Conservation (phyloP, 345 rosid species). For the Lumnitzera racemosa region DNA sequence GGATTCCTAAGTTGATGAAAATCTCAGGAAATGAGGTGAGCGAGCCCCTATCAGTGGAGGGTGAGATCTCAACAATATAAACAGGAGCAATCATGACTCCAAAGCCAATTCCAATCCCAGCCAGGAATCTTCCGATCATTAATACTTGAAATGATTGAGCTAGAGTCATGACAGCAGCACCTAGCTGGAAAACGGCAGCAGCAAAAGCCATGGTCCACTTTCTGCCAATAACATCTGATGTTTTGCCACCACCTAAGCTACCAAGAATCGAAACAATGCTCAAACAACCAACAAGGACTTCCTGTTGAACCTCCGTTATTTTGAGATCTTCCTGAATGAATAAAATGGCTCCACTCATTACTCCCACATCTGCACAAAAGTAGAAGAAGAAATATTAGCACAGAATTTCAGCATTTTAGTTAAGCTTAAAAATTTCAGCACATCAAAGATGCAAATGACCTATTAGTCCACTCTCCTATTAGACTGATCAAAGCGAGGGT, state of each 20-base stretch:
- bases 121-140: constrained; percentile 70
- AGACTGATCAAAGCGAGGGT: no score
- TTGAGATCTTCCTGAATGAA: constrained; percentile 82
- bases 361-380: constrained; percentile 69
- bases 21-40: constrained; percentile 85
- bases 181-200: constrained; percentile 66
- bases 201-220: constrained; percentile 95
- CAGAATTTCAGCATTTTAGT: no score
- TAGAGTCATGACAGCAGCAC: constrained; percentile 71
- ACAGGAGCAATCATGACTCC: constrained; percentile 94
- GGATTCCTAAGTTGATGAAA: constrained; percentile 72
- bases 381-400: not conserved
- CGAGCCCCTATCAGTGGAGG: constrained; percentile 57
- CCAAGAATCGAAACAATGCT: constrained; percentile 82
- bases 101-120: constrained; percentile 77
- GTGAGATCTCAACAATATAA: constrained; percentile 83
- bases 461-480: no score
- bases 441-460: no score
- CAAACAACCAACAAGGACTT: constrained; percentile 69
- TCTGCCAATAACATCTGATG: constrained; percentile 72
- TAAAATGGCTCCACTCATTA: constrained; percentile 92
- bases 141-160: constrained; percentile 65
- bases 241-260: constrained; percentile 81
- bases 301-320: constrained; percentile 70
- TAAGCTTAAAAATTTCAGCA: no score